Evolutionary conservation across 441 rosid species (phyloP).

Genomic region (Dalechampia spathulata): DNA sequence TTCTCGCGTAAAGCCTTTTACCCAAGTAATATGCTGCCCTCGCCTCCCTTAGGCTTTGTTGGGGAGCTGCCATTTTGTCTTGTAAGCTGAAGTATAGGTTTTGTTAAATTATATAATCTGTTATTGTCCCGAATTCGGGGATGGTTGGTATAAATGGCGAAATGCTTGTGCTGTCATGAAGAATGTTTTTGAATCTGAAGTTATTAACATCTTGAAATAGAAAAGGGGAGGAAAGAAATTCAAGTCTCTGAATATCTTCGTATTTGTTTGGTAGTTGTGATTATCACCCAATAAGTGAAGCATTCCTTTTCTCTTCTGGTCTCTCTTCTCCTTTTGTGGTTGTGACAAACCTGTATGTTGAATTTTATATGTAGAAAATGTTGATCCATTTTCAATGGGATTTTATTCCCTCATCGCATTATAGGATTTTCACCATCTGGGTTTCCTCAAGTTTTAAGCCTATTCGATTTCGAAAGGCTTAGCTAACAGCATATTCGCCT

Average conservation of each 20-base stretch:
- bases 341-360: not conserved
- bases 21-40: constrained; percentile 28
- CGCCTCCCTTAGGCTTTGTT: constrained; percentile 12
- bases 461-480: too few species aligned
- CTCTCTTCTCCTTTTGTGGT: not conserved
- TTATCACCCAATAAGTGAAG: constrained; percentile 8
- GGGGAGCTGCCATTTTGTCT: constrained; percentile 39
- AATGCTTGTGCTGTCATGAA: constrained; percentile 24
- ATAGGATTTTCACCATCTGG: too few species aligned
- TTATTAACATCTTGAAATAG: constrained; percentile 14
- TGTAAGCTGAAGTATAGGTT: constrained; percentile 39
- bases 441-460: too few species aligned
- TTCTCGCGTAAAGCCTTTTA: constrained; percentile 16
- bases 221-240: not conserved
- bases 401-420: too few species aligned
- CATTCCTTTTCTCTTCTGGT: not conserved
- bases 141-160: constrained; percentile 27
- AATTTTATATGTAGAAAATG: too few species aligned
- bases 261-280: constrained; percentile 20
- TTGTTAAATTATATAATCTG: constrained; percentile 15
- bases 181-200: constrained; percentile 20
- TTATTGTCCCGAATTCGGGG: constrained; percentile 18
- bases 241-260: constrained; percentile 20
- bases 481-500: too few species aligned
- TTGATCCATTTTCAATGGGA: too few species aligned